Conservation (phyloP, 345 rosid genomes). For the Ceriops zippeliana region DNA sequence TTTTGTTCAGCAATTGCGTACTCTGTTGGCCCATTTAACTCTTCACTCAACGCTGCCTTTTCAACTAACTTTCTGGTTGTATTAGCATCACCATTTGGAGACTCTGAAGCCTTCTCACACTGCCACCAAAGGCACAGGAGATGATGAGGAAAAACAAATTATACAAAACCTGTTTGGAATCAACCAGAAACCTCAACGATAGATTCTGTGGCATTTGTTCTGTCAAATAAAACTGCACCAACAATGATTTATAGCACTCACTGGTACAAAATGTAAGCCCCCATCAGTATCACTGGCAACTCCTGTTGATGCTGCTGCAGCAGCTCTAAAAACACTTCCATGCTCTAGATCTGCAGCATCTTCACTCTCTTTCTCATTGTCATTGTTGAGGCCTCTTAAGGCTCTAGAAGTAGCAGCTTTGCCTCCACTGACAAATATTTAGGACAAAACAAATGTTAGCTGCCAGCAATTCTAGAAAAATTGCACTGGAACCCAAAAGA, state of each 20-base stretch:
- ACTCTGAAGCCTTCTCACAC: slow-evolving; percentile 38
- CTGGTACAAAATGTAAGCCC: slow-evolving; percentile 46
- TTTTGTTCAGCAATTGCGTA: slow-evolving; percentile 27
- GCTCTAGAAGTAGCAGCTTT: slow-evolving; percentile 26
- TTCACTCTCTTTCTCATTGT: slow-evolving; percentile 29
- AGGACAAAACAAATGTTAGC: slow-evolving; percentile 2
- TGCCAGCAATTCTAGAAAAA: neutral
- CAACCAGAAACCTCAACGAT: neutral
- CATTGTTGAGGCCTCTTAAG: slow-evolving; percentile 23
- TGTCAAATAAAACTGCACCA: neutral
- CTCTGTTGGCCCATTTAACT: slow-evolving; percentile 64
- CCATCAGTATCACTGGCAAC: slow-evolving; percentile 57
- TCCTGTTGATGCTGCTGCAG: slow-evolving; percentile 37
- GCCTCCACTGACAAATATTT: slow-evolving; percentile 38
- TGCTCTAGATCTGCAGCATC: slow-evolving; percentile 36
- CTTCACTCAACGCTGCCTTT: slow-evolving; percentile 60
- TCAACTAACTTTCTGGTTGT: slow-evolving; percentile 35
- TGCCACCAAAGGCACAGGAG: slow-evolving; percentile 23
- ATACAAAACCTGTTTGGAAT: neutral
- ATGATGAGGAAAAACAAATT: neutral
- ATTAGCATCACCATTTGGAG: slow-evolving; percentile 39
- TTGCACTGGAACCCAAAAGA: neutral
- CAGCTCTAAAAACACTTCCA: slow-evolving; percentile 27
- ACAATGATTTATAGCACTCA: slow-evolving; percentile 25
- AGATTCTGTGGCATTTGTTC: neutral